These are phyloP conservation scores for Cyathus olla DNA, from an alignment of 1,284 basidiomycete genomes.

Conservation along the genomic window DNA sequence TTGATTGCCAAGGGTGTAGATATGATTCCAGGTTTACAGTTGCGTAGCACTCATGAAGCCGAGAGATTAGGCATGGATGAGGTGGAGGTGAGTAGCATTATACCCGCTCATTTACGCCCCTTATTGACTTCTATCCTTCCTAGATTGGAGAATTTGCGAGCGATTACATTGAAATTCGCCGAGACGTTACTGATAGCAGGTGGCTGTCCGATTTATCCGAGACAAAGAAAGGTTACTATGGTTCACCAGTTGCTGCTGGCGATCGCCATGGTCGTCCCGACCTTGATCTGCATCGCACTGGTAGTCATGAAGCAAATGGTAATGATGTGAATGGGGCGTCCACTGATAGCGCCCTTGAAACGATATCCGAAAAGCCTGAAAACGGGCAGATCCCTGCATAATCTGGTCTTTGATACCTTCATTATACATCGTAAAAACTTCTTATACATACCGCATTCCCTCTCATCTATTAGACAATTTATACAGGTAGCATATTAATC, in stretches of 20 bases:
- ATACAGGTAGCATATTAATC: background rate
- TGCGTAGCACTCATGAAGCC: conserved; percentile 81
- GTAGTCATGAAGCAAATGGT: conserved; percentile 9
- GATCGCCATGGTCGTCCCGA: conserved; percentile 61
- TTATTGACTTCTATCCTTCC: background rate
- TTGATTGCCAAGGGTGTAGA: conserved; percentile 78
- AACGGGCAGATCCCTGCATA: conserved; percentile 4
- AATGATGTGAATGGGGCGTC: conserved; percentile 13
- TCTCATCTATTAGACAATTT: background rate
- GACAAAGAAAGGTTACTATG: conserved; percentile 21
- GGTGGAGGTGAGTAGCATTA: conserved; percentile 67
- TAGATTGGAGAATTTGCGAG: conserved; percentile 84
- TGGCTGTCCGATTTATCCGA: conserved; percentile 27
- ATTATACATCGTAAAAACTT: background rate
- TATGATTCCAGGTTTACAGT: conserved; percentile 80
- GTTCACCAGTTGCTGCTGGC: conserved; percentile 48
- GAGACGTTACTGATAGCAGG: conserved; percentile 69
- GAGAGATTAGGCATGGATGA: conserved; percentile 93
- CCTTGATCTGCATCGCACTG: conserved; percentile 15
- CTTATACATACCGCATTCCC: background rate
- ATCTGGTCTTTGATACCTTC: too few species aligned
- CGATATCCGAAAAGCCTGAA: conserved; percentile 40
- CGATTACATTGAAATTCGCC: conserved; percentile 83
- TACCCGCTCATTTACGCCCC: conserved; percentile 5
- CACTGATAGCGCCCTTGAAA: conserved; percentile 20